Conservation (phyloP, 306 rosid species). For the Lathyrus tuberosus region DNA sequence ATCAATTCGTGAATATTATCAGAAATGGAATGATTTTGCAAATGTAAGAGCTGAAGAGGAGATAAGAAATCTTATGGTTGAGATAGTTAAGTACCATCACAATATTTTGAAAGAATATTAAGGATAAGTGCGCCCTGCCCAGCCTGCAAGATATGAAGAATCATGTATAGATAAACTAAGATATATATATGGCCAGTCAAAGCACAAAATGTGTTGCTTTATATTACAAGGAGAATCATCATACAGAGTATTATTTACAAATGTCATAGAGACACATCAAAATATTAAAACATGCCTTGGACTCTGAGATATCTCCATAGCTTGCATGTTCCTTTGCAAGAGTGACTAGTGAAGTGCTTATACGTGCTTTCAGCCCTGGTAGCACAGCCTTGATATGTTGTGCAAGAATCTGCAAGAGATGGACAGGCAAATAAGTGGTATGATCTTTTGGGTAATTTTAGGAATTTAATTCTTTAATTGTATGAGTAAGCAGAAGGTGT, state of each 20-base stretch:
- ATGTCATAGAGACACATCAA: conserved; percentile 24
- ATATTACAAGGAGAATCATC: conserved; percentile 20
- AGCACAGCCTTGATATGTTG: conserved; percentile 82
- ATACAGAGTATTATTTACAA: conserved; percentile 9
- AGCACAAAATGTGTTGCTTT: conserved; percentile 33
- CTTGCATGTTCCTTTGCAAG: conserved; percentile 91
- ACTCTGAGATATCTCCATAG: conserved; percentile 88
- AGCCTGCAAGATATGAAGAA: conserved; percentile 58
- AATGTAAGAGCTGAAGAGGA: conserved; percentile 8
- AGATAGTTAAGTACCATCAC: conserved; percentile 66
- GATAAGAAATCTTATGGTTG: conserved; percentile 2
- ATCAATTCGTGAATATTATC: neutral
- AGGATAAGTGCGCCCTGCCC: conserved; percentile 95
- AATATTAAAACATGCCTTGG: conserved; percentile 64
- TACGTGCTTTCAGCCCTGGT: conserved; percentile 84
- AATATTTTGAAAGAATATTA: conserved; percentile 85
- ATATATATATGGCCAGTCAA: conserved; percentile 19
- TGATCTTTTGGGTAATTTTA: conserved; percentile 32
- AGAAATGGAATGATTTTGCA: conserved; percentile 18
- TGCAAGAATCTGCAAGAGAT: conserved; percentile 73
- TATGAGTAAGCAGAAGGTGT: conserved; percentile 6
- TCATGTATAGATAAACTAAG: conserved; percentile 19
- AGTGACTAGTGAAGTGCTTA: conserved; percentile 70
- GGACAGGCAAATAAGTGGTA: conserved; percentile 29
- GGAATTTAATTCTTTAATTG: conserved; percentile 11